Percentiles rank a stretch among this genome's conserved stretches.
phyloP scores from a whole-genome alignment of 257 asterid genomes.

The Sherardia arvensis region DNA sequence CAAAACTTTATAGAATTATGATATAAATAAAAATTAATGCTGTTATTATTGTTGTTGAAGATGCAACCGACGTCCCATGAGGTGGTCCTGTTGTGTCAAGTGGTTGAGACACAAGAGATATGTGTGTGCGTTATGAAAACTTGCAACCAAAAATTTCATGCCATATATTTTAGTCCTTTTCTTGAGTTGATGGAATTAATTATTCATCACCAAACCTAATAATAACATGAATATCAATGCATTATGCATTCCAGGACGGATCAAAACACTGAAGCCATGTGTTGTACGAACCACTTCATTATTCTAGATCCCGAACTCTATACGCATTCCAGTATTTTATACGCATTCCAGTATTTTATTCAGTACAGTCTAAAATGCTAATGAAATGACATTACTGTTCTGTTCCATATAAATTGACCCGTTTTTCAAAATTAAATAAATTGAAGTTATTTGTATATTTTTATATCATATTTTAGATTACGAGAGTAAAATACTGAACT shows the following conservation, averaged over 20 bases:
- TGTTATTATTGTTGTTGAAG: not conserved
- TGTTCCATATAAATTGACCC: too few relatives aligned
- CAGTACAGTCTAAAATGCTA: too few relatives aligned
- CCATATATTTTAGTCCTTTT: not conserved
- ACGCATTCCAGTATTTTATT: too few relatives aligned
- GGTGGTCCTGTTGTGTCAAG: conserved; percentile 16
- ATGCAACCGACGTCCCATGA: conserved; percentile 12
- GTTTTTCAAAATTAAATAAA: too few relatives aligned
- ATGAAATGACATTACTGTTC: too few relatives aligned
- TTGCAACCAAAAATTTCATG: conserved; percentile 12
- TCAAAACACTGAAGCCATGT: conserved; percentile 1
- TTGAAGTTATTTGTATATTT: too few relatives aligned
- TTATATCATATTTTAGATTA: too few relatives aligned
- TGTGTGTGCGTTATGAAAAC: conserved; percentile 6
- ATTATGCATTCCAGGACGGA: conserved; percentile 1
- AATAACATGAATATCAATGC: not conserved
- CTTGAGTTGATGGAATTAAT: not conserved
- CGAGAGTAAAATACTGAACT: too few relatives aligned
- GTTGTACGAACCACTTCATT: not conserved
- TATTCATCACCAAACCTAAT: not conserved
- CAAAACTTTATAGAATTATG: too few relatives aligned
- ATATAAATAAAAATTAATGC: not conserved
- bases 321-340: too few relatives aligned
- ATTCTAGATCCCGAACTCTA: too few relatives aligned
- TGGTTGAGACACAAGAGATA: conserved; percentile 14